Percentiles rank a stretch among this genome's conserved stretches.
Conservation (phyloP, 140 eudicot species). For the Flaveria floridana region DNA sequence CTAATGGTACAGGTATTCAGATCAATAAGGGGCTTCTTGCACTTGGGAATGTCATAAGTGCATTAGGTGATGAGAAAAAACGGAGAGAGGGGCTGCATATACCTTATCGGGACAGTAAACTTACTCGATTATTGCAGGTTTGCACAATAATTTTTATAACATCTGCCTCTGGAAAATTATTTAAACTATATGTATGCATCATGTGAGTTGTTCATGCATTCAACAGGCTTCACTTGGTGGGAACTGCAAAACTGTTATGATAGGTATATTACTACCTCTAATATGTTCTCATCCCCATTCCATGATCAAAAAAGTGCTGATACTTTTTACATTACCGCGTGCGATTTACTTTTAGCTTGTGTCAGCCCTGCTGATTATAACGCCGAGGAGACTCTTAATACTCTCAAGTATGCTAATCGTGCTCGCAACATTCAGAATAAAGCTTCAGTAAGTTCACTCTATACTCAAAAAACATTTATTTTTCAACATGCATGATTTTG, state of each 20-base stretch:
- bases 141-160: not conserved
- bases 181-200: not conserved
- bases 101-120: conserved; percentile 97
- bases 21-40: conserved; percentile 99
- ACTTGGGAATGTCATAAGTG: conserved; percentile 94
- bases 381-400: conserved; percentile 98
- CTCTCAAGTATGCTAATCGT: conserved; percentile 94
- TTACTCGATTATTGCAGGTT: conserved; percentile 95
- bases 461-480: not conserved
- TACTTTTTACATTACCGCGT: conserved; percentile 8
- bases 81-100: conserved; percentile 90
- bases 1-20: conserved; percentile 73
- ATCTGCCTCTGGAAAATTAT: not conserved
- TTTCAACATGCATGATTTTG: not conserved
- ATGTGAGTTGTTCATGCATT: conserved; percentile 18
- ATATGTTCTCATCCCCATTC: not conserved
- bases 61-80: conserved; percentile 94
- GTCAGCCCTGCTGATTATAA: conserved; percentile 96
- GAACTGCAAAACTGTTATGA: conserved; percentile 96
- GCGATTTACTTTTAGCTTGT: conserved; percentile 61
- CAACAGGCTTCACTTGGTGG: conserved; percentile 98
- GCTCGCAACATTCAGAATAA: conserved; percentile 96
- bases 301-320: not conserved
- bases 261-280: conserved; percentile 49
- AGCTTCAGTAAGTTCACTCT: conserved; percentile 58